phyloP scores from a whole-genome alignment of 176 grass and related monocot species.

The Ananas comosus region DNA sequence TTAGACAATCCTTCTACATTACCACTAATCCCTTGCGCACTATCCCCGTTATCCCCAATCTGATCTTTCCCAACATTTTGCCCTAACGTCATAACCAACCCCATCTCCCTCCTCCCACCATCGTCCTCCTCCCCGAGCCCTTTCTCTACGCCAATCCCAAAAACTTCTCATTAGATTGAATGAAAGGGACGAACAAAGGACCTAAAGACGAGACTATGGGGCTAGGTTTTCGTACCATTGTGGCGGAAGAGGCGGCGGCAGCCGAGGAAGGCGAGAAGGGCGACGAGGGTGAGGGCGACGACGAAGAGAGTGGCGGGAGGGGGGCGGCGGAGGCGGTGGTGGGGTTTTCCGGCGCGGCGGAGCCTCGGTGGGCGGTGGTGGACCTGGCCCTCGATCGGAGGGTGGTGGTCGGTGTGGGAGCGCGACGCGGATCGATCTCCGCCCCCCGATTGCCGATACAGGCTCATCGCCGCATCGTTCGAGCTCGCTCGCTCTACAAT shows the following conservation, averaged over 20 bases:
- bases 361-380: neutral
- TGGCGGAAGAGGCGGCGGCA: slow-evolving; percentile 31
- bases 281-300: slow-evolving; percentile 19
- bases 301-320: slow-evolving; percentile 37
- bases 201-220: neutral
- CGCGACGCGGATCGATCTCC: slow-evolving; percentile 16
- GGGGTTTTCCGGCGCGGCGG: slow-evolving; percentile 8
- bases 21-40: slow-evolving; percentile 1
- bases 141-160: slow-evolving; percentile 23
- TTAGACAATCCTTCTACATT: slow-evolving; percentile 53
- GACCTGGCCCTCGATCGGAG: neutral
- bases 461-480: slow-evolving; percentile 56
- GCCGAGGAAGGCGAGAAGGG: slow-evolving; percentile 47
- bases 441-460: slow-evolving; percentile 60
- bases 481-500: neutral
- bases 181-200: neutral
- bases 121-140: neutral
- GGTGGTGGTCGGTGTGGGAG: slow-evolving; percentile 2
- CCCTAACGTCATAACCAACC: neutral
- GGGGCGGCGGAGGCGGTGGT: slow-evolving; percentile 30
- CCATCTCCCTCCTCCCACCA: slow-evolving; percentile 16
- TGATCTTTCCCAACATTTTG: neutral
- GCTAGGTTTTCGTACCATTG: neutral
- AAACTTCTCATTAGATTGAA: slow-evolving; percentile 4
- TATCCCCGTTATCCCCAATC: slow-evolving; percentile 18